Conservation (phyloP, 2,329 filamentous ascomycete species). For the Calonectria fujianensis region DNA sequence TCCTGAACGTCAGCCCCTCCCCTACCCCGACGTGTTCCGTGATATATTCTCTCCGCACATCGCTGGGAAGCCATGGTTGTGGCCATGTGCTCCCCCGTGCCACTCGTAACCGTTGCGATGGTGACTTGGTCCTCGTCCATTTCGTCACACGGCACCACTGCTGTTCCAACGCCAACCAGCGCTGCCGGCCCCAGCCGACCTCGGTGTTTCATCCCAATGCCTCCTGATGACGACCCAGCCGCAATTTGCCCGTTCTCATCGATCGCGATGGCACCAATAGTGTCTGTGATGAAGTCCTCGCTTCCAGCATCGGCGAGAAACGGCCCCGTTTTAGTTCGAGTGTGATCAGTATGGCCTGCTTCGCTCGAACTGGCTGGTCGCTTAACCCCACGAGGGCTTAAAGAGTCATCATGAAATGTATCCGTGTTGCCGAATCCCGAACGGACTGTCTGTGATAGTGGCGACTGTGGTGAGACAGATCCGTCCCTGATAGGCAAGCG, state of each 20-base stretch:
- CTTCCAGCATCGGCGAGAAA: constrained; percentile 51
- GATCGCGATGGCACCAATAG: constrained; percentile 95
- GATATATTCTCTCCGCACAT: constrained; percentile 90
- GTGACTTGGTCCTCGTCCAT: constrained; percentile 81
- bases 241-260: constrained; percentile 91
- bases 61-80: constrained; percentile 93
- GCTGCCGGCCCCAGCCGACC: constrained; percentile 95
- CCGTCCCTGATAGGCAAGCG: constrained; percentile 44
- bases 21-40: constrained; percentile 75
- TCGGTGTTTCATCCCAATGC: constrained; percentile 98
- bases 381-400: constrained; percentile 60
- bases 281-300: constrained; percentile 87
- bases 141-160: constrained; percentile 86
- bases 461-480: constrained; percentile 41
- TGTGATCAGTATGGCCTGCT: constrained; percentile 35
- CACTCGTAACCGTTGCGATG: constrained; percentile 92
- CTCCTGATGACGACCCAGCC: constrained; percentile 95
- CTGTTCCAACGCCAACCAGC: constrained; percentile 92
- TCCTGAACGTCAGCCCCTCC: constrained; percentile 79
- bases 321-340: constrained; percentile 45
- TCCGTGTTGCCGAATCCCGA: constrained; percentile 16
- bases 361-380: constrained; percentile 55
- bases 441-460: constrained; percentile 19
- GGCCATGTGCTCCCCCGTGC: constrained; percentile 98
- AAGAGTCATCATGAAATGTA: constrained; percentile 33